These are phyloP conservation scores for Boletus smithii DNA, from an alignment of 1,284 basidiomycete genomes.

Conservation along the genomic window DNA sequence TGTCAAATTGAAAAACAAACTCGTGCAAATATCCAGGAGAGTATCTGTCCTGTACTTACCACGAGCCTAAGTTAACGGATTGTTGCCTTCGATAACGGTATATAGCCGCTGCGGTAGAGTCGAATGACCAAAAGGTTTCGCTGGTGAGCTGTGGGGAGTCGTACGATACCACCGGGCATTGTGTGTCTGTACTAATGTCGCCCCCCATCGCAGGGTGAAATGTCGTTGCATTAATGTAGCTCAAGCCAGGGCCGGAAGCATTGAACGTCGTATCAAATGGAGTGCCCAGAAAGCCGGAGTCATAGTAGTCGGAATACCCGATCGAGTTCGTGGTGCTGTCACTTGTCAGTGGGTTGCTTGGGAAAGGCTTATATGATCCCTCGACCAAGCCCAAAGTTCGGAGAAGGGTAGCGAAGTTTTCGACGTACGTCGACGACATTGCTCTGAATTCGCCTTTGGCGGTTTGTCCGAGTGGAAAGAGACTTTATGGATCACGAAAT, in stretches of 20 bases:
- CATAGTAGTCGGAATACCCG: background rate
- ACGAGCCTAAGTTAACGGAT: constrained; percentile 25
- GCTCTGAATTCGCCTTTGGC: background rate
- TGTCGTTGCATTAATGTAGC: background rate
- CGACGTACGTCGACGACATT: constrained; percentile 11
- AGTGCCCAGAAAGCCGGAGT: background rate
- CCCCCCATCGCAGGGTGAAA: background rate
- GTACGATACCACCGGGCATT: constrained; percentile 12
- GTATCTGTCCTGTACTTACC: constrained; percentile 5
- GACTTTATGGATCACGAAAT: background rate
- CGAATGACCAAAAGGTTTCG: constrained; percentile 18
- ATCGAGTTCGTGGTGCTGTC: background rate
- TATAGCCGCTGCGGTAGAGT: constrained; percentile 13
- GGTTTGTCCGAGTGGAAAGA: background rate
- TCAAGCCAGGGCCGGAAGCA: background rate
- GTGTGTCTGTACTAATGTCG: background rate
- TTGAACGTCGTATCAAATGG: constrained; percentile 2
- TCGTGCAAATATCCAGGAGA: background rate
- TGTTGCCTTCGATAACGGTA: constrained; percentile 26
- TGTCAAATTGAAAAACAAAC: constrained; percentile 19
- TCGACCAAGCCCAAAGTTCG: constrained; percentile 19
- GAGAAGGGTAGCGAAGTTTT: constrained; percentile 14
- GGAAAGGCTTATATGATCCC: constrained; percentile 20
- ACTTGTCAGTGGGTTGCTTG: background rate
- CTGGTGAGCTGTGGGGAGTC: constrained; percentile 9